Percentiles rank a stretch among this genome's conserved stretches.
phyloP scores from a whole-genome alignment of 495 filamentous ascomycete genomes.

The Cairneyella variabilis region DNA sequence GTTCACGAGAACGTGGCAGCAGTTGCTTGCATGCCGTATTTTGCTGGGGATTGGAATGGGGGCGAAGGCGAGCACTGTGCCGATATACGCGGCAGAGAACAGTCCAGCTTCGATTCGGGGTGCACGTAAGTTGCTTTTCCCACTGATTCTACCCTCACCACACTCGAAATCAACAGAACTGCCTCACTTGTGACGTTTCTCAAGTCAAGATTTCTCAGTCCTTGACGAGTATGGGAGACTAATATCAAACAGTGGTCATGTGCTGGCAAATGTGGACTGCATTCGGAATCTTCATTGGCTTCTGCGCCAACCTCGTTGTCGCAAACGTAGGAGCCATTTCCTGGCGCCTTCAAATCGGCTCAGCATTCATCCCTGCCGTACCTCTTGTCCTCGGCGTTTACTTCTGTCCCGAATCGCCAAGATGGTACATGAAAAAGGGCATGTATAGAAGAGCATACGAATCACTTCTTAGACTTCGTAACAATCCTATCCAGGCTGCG shows the following conservation, averaged over 20 bases:
- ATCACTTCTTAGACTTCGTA: conserved; percentile 58
- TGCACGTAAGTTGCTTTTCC: conserved; percentile 33
- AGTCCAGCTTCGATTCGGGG: conserved; percentile 70
- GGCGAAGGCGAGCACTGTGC: conserved; percentile 55
- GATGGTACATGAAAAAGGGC: conserved; percentile 62
- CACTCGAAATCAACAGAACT: too few species aligned
- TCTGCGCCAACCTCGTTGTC: conserved; percentile 66
- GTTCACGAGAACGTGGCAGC: conserved; percentile 56
- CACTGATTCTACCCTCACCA: conserved; percentile 18
- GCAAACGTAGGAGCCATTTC: conserved; percentile 47
- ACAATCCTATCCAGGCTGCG: conserved; percentile 65
- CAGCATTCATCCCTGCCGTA: conserved; percentile 73
- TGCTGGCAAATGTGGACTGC: conserved; percentile 86
- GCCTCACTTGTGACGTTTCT: too few species aligned
- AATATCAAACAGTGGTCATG: conserved; percentile 57
- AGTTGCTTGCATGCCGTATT: conserved; percentile 59
- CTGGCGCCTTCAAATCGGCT: conserved; percentile 78
- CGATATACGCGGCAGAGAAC: conserved; percentile 80
- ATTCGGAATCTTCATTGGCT: conserved; percentile 60
- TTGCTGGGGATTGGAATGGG: conserved; percentile 76
- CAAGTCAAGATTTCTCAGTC: neutral
- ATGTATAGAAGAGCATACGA: conserved; percentile 58
- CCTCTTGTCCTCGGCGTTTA: conserved; percentile 62
- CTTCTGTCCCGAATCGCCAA: conserved; percentile 70
- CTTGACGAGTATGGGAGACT: neutral